Conservation (phyloP, 306 rosid species). For the Cicer cuneatum region DNA sequence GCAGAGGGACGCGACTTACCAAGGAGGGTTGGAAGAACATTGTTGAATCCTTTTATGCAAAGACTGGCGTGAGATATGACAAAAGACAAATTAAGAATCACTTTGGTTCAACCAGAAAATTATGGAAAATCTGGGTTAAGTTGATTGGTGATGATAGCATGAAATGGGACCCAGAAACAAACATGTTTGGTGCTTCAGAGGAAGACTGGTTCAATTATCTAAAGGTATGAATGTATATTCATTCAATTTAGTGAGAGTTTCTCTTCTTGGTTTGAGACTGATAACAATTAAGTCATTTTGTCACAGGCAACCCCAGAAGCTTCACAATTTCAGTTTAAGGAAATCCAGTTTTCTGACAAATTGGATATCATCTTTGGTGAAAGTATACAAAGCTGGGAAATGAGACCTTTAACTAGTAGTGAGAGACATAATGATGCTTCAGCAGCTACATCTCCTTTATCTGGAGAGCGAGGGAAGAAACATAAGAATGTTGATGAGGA, state of each 20-base stretch:
- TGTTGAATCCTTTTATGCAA: conserved; percentile 53
- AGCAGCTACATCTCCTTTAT: conserved; percentile 41
- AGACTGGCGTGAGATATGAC: conserved; percentile 60
- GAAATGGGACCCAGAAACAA: conserved; percentile 70
- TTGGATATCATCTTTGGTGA: conserved; percentile 56
- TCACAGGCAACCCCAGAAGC: conserved; percentile 66
- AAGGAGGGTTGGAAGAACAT: conserved; percentile 65
- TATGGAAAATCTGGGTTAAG: conserved; percentile 67
- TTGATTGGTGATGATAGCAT: conserved; percentile 53
- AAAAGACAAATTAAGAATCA: conserved; percentile 68
- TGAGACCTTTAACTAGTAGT: conserved; percentile 28
- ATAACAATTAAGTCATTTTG: conserved; percentile 38
- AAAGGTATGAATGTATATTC: conserved; percentile 39
- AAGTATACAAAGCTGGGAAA: conserved; percentile 44
- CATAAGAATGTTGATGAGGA: conserved; percentile 43
- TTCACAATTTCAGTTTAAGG: conserved; percentile 61
- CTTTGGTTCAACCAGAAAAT: conserved; percentile 61
- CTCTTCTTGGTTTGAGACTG: conserved; percentile 40
- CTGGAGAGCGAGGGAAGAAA: conserved; percentile 48
- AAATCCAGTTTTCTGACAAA: conserved; percentile 53
- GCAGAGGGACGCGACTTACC: conserved; percentile 47
- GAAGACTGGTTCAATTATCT: conserved; percentile 55
- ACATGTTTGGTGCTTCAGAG: conserved; percentile 54
- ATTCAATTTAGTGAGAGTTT: conserved; percentile 20
- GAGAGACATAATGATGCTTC: conserved; percentile 53